Evolutionary conservation across 2,329 filamentous ascomycete species (phyloP), one percentile per base, ranked within the genome.

Genomic region (Simplicillium sp.): DNA sequence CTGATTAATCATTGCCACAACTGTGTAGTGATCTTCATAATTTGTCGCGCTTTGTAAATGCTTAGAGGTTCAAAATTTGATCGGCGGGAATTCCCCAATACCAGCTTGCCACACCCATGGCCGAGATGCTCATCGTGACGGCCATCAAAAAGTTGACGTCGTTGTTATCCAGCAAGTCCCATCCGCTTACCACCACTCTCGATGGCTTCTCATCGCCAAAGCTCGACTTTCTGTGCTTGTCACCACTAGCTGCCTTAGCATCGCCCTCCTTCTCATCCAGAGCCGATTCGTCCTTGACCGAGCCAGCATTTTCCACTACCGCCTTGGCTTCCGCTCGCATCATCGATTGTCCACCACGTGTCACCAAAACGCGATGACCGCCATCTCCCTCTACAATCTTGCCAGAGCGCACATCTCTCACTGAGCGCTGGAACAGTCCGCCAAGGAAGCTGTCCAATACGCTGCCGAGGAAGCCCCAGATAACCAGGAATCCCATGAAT

Each of bases 81-180:
- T 61, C 51, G 12, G 78, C 53, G 7, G 76, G 70, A 17, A 80
- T 54, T 4, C 62, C 67, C 78, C 79, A 83, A 44, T 73, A 70
- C 73, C 71, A 78, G 35, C 70, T 64, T 25, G 75, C 79, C 29
- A 77, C 61, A 0, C 65, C 67, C 77, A 97, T 94, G 4, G 81
- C 84, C 4, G 82, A 77, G 14, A 88, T 48, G 56, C 86, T 95
- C 76, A 94, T 89, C 4, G 71, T 70, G 12, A 77, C 71, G 0
- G 90, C 89, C 90, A 96, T 97, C 42, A 90, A 60, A 43, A 96
- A 77, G 60, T 98, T 98, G 52, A 98, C 88, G 41, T 86, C 84
- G 60, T 98, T 98, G 61, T 98, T 98, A 61, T 94, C 88, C 43
- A 98, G 67, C 46, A 94, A 59, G 57, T 95, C 75, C 75, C 65